These are phyloP conservation scores for Lactarius pseudohatsudake DNA, from an alignment of 768 basidiomycete species.

Conservation along the genomic window DNA sequence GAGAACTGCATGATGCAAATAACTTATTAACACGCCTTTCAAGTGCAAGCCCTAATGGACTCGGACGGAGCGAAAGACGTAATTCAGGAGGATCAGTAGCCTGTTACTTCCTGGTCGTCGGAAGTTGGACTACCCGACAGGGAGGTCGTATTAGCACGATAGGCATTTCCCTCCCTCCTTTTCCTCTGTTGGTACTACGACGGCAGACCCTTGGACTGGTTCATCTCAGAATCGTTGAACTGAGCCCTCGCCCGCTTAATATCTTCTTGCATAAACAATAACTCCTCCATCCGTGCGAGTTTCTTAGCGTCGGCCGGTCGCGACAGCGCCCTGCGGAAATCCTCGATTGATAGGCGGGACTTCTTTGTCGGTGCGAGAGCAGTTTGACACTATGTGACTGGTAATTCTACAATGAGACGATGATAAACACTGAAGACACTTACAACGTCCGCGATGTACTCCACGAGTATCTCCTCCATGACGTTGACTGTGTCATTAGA, in stretches of 20 bases:
- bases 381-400: slow-evolving; percentile 59
- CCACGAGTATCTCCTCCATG: slow-evolving; percentile 91
- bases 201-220: slow-evolving; percentile 48
- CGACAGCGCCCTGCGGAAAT: slow-evolving; percentile 76
- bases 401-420: slow-evolving; percentile 8
- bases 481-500: slow-evolving; percentile 86
- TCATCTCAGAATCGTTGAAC: slow-evolving; percentile 60
- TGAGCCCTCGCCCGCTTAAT: slow-evolving; percentile 85
- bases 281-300: slow-evolving; percentile 87
- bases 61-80: slow-evolving; percentile 34
- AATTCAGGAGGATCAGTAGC: slow-evolving; percentile 64
- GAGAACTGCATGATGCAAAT: background rate
- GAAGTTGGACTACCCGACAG: slow-evolving; percentile 6
- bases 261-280: slow-evolving; percentile 91
- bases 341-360: slow-evolving; percentile 80
- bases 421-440: slow-evolving; percentile 37
- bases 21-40: background rate
- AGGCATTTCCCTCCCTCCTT: slow-evolving; percentile 5
- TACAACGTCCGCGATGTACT: slow-evolving; percentile 89
- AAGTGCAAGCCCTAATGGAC: slow-evolving; percentile 28
- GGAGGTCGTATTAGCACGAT: slow-evolving; percentile 10
- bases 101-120: background rate
- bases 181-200: slow-evolving; percentile 21
- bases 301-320: slow-evolving; percentile 90
- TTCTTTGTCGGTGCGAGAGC: slow-evolving; percentile 71